A percentile compares a stretch with the other conserved stretches of the same genome.
phyloP scores from a whole-genome alignment of 345 rosid species.

The Pistacia atlantica region DNA sequence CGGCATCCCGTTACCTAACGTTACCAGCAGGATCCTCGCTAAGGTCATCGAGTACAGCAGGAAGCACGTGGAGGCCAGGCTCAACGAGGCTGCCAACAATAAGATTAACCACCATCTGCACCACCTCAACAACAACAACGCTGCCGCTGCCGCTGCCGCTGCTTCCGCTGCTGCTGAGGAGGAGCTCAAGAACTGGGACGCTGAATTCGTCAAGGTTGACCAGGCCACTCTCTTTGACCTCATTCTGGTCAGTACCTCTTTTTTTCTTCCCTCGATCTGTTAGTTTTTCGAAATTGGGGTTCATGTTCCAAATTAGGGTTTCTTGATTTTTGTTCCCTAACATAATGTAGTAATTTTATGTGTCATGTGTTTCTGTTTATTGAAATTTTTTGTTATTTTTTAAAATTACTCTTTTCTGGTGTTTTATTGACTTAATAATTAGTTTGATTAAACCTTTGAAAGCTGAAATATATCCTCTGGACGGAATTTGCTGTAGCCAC shows the following conservation, averaged over 20 bases:
- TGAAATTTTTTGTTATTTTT: no score
- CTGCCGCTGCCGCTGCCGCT: background rate
- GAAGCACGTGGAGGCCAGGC: conserved; percentile 58
- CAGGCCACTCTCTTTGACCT: conserved; percentile 52
- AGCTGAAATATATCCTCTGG: no score
- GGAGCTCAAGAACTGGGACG: conserved; percentile 52
- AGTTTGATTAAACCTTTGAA: no score
- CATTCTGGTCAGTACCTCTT: conserved; percentile 33
- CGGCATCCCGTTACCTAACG: conserved; percentile 71
- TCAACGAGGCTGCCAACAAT: conserved; percentile 10
- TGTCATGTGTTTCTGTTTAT: no score
- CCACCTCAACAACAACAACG: background rate
- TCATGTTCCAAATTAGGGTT: conserved; percentile 2
- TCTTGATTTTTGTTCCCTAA: background rate
- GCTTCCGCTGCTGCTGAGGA: conserved; percentile 22
- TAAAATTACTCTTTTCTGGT: no score
- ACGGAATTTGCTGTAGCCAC: no score
- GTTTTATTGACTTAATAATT: no score
- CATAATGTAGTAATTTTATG: no score
- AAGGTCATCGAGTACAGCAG: conserved; percentile 81
- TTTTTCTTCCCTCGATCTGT: background rate
- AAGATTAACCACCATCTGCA: no score
- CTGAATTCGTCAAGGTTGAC: conserved; percentile 58
- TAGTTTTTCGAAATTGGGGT: background rate
- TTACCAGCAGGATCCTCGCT: conserved; percentile 71